Conservation (phyloP, 805 yeast genomes). For the Vanderwaltozyma verrucispora region DNA sequence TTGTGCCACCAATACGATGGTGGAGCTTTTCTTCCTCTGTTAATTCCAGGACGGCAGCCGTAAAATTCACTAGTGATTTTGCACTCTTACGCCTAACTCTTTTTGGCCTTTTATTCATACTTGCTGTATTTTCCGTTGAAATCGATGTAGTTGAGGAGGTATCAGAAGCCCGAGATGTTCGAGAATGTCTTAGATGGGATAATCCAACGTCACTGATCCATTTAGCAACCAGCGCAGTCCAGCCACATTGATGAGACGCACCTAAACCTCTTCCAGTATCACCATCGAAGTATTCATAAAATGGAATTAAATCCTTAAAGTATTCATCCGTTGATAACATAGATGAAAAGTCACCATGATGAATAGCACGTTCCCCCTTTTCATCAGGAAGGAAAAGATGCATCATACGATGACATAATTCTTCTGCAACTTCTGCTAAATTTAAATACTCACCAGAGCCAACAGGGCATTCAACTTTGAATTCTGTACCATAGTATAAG, state of each 20-base stretch:
- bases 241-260: constrained; percentile 90
- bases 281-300: constrained; percentile 85
- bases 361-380: background rate
- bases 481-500: constrained; percentile 75
- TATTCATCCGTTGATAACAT: constrained; percentile 52
- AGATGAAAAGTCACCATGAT: background rate
- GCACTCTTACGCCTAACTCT: constrained; percentile 53
- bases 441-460: constrained; percentile 70
- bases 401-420: constrained; percentile 76
- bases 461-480: constrained; percentile 80
- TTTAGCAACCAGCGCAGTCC: constrained; percentile 91
- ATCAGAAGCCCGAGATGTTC: constrained; percentile 4
- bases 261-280: constrained; percentile 93
- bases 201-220: constrained; percentile 84
- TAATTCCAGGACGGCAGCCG: constrained; percentile 56
- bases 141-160: constrained; percentile 2
- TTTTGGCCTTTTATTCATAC: background rate
- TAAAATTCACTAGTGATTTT: constrained; percentile 58
- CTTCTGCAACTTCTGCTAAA: constrained; percentile 85
- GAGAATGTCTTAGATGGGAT: constrained; percentile 27
- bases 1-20: constrained; percentile 19
- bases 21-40: constrained; percentile 45
- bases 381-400: constrained; percentile 63
- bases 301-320: constrained; percentile 68
- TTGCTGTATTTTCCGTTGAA: constrained; percentile 2